A percentile compares a stretch with the other conserved stretches of the same genome.
Evolutionary conservation across 176 grass and related monocot species (phyloP).

Genomic region (Lolium perenne): DNA sequence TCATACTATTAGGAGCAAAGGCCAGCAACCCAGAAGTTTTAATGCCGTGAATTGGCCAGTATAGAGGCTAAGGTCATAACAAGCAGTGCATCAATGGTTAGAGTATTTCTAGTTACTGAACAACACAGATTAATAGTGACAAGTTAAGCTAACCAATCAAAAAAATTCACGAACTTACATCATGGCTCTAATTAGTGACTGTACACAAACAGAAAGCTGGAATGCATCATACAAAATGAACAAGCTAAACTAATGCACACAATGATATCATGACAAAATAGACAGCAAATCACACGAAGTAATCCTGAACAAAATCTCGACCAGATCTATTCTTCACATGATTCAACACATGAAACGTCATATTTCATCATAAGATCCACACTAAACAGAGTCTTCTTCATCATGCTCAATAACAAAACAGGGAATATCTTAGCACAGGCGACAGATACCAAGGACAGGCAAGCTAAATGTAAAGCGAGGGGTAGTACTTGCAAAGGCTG

Average conservation of each 20-base stretch:
- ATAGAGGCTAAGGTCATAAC: background rate
- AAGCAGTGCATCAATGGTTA: background rate
- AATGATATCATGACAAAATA: too few species aligned
- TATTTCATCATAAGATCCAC: slow-evolving; percentile 14
- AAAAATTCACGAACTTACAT: too few species aligned
- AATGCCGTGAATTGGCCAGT: background rate
- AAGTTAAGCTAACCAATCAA: background rate
- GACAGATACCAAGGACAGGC: background rate
- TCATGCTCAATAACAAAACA: slow-evolving; percentile 36
- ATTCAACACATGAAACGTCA: background rate
- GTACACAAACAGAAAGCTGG: background rate
- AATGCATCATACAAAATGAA: too few species aligned
- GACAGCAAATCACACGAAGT: background rate
- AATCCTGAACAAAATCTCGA: background rate
- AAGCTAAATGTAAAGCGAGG: background rate
- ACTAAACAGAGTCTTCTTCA: slow-evolving; percentile 26
- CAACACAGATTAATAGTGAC: background rate
- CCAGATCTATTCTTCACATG: slow-evolving; percentile 18
- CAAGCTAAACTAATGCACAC: too few species aligned
- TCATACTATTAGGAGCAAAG: background rate
- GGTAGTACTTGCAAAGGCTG: background rate
- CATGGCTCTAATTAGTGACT: too few species aligned
- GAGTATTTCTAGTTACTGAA: background rate
- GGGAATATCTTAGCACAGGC: background rate
- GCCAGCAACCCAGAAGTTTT: background rate